A percentile compares a stretch with the other conserved stretches of the same genome.
phyloP scores from a whole-genome alignment of 1,139 yeast genomes.

The Yamadazyma buinensis region DNA sequence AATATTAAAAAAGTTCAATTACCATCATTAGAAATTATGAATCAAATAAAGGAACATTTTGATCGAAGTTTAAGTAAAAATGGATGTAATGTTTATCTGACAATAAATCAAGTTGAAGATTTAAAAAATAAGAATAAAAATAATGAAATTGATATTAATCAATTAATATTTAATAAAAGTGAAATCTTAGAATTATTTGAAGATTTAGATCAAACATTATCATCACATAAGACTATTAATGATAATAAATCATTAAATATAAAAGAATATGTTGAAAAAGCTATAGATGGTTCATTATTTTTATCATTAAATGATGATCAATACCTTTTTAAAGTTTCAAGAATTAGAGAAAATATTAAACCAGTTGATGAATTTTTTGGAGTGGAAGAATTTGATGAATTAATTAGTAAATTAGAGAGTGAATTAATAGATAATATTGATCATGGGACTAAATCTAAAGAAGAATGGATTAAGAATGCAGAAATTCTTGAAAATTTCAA shows the following conservation, averaged over 20 bases:
- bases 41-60: slow-evolving; percentile 22
- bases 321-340: slow-evolving; percentile 16
- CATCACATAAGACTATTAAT: background rate
- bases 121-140: slow-evolving; percentile 8
- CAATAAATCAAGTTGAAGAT: slow-evolving; percentile 6
- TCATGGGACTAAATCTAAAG: slow-evolving; percentile 30
- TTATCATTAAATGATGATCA: slow-evolving; percentile 12
- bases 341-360: slow-evolving; percentile 10
- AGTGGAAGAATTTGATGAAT: slow-evolving; percentile 27
- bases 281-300: slow-evolving; percentile 16
- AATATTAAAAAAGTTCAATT: slow-evolving; percentile 29
- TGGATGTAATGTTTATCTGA: slow-evolving; percentile 11
- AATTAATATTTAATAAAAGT: slow-evolving; percentile 19
- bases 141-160: slow-evolving; percentile 15
- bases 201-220: background rate
- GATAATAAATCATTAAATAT: slow-evolving; percentile 7
- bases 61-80: slow-evolving; percentile 16
- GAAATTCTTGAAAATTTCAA: slow-evolving; percentile 25
- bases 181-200: slow-evolving; percentile 17
- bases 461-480: slow-evolving; percentile 36
- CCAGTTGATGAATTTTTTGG: slow-evolving; percentile 9
- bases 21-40: slow-evolving; percentile 37
- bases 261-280: slow-evolving; percentile 21
- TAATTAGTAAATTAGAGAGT: slow-evolving; percentile 23
- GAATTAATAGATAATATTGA: slow-evolving; percentile 26